Evolutionary conservation across 805 yeast species (phyloP), one percentile per base, ranked within the genome.

Genomic region (Ogataea glucozyma): DNA sequence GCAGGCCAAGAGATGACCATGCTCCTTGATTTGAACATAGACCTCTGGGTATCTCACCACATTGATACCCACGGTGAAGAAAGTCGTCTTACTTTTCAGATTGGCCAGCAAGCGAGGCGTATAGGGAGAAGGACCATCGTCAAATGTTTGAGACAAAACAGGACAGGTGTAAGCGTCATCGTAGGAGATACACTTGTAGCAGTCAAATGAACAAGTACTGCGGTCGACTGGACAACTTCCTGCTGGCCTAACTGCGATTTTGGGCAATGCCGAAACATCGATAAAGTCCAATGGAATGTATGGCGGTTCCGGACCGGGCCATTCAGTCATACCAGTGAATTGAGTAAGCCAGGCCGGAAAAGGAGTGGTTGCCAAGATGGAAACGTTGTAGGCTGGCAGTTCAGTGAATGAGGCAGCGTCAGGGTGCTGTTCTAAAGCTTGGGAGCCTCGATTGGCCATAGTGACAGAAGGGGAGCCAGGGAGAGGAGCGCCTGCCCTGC

Each of bases 241-340:
- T 43, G 76, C 79, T 7, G 60, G 51, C 53, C 85, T 80, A 1
- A 63, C 60, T 17, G 74, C 68, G 44, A 69, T 64, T 6, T 63
- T 54, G 3, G 88, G 87, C 18, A 87, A 69, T 20, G 58, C 56
- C 5, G 55, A 48, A 34, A 87, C 65, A 55, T 85, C 76, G 47
- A 88, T 78, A 52, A 82, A 84, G 52, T 81, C 85, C 47, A 87
- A 64, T 2, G 95, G 89, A 27, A 90, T 83, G 60, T 87, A 90
- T 0, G 97, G 97, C 3, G 97, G 97, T 41, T 81, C 81, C 32
- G 77, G 60, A 0, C 84, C 90, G 0, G 98, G 98, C 98, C 98
- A 90, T 40, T 73, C 72, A 0, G 52, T 64, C 39, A 88, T 57
- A 0, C 91, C 90, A 1, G 97, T 88, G 51, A 86, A 74, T 11